Evolutionary conservation across 768 basidiomycete species (phyloP), one percentile per base, ranked within the genome.

Genomic region (Erythrobasidium yunnanense): DNA sequence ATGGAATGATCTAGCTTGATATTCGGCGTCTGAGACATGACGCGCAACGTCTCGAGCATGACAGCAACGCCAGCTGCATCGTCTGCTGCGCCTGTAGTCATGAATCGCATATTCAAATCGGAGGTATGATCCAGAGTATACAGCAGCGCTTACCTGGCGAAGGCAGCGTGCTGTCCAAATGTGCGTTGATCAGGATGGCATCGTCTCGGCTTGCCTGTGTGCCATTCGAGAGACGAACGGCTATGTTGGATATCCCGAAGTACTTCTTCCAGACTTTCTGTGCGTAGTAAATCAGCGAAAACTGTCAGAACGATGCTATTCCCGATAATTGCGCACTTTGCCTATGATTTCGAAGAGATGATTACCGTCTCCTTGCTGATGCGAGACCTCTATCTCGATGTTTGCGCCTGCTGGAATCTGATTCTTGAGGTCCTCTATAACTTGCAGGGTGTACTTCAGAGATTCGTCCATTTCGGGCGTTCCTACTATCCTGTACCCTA

Each of bases 401-500:
- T 77, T 49, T 84, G 84, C 51, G 84, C 78, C 2, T 71, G 77
- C 0, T 68, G 72, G 22, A 69, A 67, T 15, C 67, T 71, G 42
- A 32, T 76, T 75, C 71, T 84, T 79, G 35, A 92, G 75, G 47
- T 79, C 78, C 57, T 84, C 77, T 1, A 86, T 85, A 71, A 85
- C 82, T 50, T 81, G 77, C 22, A 85, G 73, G 81, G 92, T 84
- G 84, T 90, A 96, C 25, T 80, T 77, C 71, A 95, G 91, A 2
- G 87, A 90, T 27, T 83, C 74, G 0, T 87, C 86, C 77, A 93
- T 90, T 74, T 96, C 90, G 32, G 80, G 80, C 0, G 91, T 90
- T 0, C 93, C 93, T 8, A 93, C 88, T 0, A 88, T 95, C 52
- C 93, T 81, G 77, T 84, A 96, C 1, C 91, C 92, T 50, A 91